phyloP scores from a whole-genome alignment of 1,284 basidiomycete genomes.

The Leccinum ambiguum region DNA sequence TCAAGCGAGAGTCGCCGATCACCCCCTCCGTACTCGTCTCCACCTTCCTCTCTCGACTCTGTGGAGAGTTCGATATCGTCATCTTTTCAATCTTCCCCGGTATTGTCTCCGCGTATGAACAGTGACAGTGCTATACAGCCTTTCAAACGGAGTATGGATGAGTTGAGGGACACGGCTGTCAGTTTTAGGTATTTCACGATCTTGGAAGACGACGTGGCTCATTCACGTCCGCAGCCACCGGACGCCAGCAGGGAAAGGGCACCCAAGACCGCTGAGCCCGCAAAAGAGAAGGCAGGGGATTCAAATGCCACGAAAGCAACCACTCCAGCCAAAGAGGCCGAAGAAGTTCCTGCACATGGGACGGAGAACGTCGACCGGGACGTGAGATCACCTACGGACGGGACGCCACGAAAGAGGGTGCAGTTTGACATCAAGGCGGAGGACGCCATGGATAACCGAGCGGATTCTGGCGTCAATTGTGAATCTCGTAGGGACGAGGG shows the following conservation, averaged over 20 bases:
- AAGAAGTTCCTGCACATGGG: slow-evolving; percentile 12
- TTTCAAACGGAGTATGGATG: slow-evolving; percentile 59
- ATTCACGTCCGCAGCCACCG: slow-evolving; percentile 26
- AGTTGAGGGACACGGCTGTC: slow-evolving; percentile 60
- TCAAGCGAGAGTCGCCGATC: slow-evolving; percentile 28
- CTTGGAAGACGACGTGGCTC: slow-evolving; percentile 57
- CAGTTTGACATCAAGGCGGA: slow-evolving; percentile 69
- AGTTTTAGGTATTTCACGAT: slow-evolving; percentile 65
- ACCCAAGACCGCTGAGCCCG: slow-evolving; percentile 18
- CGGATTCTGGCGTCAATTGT: slow-evolving; percentile 34
- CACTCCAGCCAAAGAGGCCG: slow-evolving; percentile 12
- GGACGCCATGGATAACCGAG: slow-evolving; percentile 45
- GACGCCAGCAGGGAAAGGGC: slow-evolving; percentile 15
- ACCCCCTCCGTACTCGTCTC: slow-evolving; percentile 33
- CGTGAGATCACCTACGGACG: slow-evolving; percentile 18
- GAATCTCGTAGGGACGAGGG: slow-evolving; percentile 38
- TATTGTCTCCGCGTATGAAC: slow-evolving; percentile 31
- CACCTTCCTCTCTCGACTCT: slow-evolving; percentile 32
- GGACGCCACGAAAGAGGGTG: slow-evolving; percentile 55
- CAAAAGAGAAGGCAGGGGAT: slow-evolving; percentile 10
- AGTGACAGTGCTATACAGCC: slow-evolving; percentile 38
- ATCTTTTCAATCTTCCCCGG: slow-evolving; percentile 36
- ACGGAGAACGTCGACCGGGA: slow-evolving; percentile 19
- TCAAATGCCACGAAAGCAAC: slow-evolving; percentile 17
- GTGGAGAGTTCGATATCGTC: slow-evolving; percentile 30